Evolutionary conservation across 106 monocot genomes (phyloP).

Genomic region (Dactylorhiza incarnata): DNA sequence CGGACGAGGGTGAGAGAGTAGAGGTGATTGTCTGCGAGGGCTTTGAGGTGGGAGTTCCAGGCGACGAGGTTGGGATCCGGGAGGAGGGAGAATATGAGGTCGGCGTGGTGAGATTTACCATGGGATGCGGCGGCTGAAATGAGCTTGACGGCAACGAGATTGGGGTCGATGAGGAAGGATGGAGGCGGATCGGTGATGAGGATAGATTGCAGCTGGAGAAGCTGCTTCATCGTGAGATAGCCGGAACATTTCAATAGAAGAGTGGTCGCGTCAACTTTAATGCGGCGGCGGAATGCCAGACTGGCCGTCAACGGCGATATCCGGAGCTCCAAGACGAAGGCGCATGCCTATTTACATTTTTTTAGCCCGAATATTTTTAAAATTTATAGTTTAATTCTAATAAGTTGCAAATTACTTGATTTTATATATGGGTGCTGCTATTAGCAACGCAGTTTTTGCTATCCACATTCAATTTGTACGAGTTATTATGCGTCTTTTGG

Average conservation of each 20-base stretch:
- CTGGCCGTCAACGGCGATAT: neutral
- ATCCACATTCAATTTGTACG: too few species aligned
- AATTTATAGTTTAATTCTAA: too few species aligned
- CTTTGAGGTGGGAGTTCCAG: constrained; percentile 22
- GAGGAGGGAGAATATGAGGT: constrained; percentile 15
- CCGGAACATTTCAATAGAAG: neutral
- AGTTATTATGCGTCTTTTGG: too few species aligned
- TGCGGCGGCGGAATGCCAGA: neutral
- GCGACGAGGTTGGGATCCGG: constrained; percentile 9
- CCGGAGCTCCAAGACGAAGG: neutral
- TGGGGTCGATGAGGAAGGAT: constrained; percentile 9
- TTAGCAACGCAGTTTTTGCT: too few species aligned
- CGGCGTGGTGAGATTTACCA: constrained; percentile 9
- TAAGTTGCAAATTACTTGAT: too few species aligned
- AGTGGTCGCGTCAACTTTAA: neutral
- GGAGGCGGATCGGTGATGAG: constrained; percentile 8
- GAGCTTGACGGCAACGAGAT: constrained; percentile 15
- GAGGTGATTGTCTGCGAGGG: constrained; percentile 17
- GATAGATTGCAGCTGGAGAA: constrained; percentile 5
- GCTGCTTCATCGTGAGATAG: constrained; percentile 1
- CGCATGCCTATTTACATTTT: too few species aligned
- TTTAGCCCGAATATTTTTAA: too few species aligned
- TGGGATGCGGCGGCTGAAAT: constrained; percentile 15
- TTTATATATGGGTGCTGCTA: too few species aligned
- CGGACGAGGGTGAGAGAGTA: constrained; percentile 5